Percentiles rank a stretch among this genome's conserved stretches.
Conservation (phyloP, 768 basidiomycete species). For the Pilatotrama ljubarskyi region DNA sequence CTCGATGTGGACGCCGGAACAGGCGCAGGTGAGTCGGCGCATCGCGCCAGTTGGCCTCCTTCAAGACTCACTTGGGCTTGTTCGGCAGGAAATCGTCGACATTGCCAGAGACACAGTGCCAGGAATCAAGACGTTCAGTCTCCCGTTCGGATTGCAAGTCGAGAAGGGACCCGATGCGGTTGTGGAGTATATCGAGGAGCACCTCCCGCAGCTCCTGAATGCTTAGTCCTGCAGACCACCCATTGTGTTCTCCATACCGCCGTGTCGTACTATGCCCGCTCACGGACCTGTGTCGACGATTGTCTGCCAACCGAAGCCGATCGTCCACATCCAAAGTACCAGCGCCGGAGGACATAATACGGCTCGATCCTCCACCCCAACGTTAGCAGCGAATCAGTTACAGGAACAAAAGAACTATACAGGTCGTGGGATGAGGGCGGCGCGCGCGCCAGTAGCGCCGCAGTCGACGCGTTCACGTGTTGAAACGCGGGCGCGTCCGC, state of each 20-base stretch:
- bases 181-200: constrained; percentile 23
- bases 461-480: too few species aligned
- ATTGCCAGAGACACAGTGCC: constrained; percentile 20
- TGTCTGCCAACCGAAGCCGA: too few species aligned
- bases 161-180: constrained; percentile 24
- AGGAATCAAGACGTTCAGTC: constrained; percentile 22
- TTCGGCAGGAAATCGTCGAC: constrained; percentile 18
- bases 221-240: not conserved
- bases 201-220: constrained; percentile 18
- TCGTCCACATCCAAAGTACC: too few species aligned
- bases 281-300: too few species aligned
- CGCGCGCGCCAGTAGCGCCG: too few species aligned
- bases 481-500: too few species aligned
- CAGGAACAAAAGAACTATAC: too few species aligned
- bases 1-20: constrained; percentile 26
- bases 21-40: constrained; percentile 13
- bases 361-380: too few species aligned
- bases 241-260: not conserved
- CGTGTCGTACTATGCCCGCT: not conserved
- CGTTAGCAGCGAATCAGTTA: too few species aligned
- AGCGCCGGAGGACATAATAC: too few species aligned
- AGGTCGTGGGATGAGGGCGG: too few species aligned
- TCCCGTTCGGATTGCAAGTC: constrained; percentile 20
- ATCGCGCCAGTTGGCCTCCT: too few species aligned
- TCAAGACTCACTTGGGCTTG: not conserved